Evolutionary conservation across 805 yeast species (phyloP).

Genomic region (Candida silvatica): DNA sequence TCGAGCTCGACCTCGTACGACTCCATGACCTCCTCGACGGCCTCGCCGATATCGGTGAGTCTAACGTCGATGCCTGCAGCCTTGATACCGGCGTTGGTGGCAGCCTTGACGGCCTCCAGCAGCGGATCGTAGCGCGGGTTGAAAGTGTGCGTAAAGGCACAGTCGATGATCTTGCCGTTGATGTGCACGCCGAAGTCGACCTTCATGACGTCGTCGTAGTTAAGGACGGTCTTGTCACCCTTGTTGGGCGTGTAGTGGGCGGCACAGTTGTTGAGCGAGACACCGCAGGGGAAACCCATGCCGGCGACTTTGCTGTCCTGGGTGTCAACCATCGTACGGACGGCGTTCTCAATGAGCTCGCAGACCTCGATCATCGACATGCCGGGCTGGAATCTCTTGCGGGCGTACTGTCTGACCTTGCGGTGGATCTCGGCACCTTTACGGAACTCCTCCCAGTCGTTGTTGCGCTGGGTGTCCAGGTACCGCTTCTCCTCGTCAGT

Average conservation of each 20-base stretch:
- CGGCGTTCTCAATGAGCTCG: slow-evolving; percentile 78
- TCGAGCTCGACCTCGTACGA: slow-evolving; percentile 86
- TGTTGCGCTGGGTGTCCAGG: slow-evolving; percentile 53
- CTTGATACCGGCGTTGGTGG: slow-evolving; percentile 87
- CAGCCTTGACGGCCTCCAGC: slow-evolving; percentile 79
- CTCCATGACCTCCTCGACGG: slow-evolving; percentile 96
- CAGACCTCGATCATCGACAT: slow-evolving; percentile 89
- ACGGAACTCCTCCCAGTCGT: slow-evolving; percentile 79
- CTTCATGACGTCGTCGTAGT: slow-evolving; percentile 89
- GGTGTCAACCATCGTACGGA: slow-evolving; percentile 53
- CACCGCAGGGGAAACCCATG: slow-evolving; percentile 97
- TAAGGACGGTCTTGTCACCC: slow-evolving; percentile 76
- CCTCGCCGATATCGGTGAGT: slow-evolving; percentile 90
- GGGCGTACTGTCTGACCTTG: slow-evolving; percentile 77
- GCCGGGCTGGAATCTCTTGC: slow-evolving; percentile 73
- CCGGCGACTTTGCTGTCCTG: slow-evolving; percentile 72
- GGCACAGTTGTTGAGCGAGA: slow-evolving; percentile 87
- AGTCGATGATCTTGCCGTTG: slow-evolving; percentile 88
- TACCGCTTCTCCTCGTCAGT: slow-evolving; percentile 85
- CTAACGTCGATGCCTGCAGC: slow-evolving; percentile 97
- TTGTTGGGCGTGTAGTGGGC: slow-evolving; percentile 98
- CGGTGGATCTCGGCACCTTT: slow-evolving; percentile 96
- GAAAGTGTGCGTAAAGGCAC: slow-evolving; percentile 89
- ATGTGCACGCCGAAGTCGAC: slow-evolving; percentile 96
- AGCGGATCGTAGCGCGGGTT: slow-evolving; percentile 76